These are phyloP conservation scores for Phaeotremella skinneri DNA, from an alignment of 768 basidiomycete genomes.

Conservation along the genomic window DNA sequence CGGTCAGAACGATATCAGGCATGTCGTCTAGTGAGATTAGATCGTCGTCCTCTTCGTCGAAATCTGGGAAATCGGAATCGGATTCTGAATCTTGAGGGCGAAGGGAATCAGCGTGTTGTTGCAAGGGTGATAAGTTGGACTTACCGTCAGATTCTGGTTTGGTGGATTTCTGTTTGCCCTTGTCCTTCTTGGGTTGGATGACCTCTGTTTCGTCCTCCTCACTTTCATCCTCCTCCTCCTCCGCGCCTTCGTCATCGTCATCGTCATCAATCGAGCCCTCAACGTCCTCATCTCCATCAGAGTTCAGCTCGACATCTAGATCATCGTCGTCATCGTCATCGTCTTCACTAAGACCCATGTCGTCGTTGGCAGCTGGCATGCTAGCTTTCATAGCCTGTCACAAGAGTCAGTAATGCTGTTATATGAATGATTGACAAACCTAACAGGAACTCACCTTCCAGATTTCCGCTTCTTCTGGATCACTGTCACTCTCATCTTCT, in stretches of 20 bases:
- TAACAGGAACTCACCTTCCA: slow-evolving; percentile 72
- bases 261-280: slow-evolving; percentile 42
- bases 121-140: slow-evolving; percentile 8
- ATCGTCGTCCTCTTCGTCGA: slow-evolving; percentile 49
- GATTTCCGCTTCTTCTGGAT: slow-evolving; percentile 64
- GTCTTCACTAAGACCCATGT: slow-evolving; percentile 43
- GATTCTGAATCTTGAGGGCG: slow-evolving; percentile 19
- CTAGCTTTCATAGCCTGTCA: slow-evolving; percentile 81
- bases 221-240: slow-evolving; percentile 19
- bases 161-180: slow-evolving; percentile 8
- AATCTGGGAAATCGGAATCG: slow-evolving; percentile 51
- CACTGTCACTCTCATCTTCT: slow-evolving; percentile 35
- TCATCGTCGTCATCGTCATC: slow-evolving; percentile 32
- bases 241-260: slow-evolving; percentile 22
- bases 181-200: slow-evolving; percentile 50
- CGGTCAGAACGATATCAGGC: slow-evolving; percentile 42
- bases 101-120: background rate
- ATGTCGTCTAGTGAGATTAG: slow-evolving; percentile 44
- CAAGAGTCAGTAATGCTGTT: slow-evolving; percentile 12
- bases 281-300: slow-evolving; percentile 14
- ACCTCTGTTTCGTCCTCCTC: slow-evolving; percentile 34
- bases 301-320: slow-evolving; percentile 5
- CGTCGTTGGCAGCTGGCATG: slow-evolving; percentile 63
- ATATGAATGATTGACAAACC: background rate
- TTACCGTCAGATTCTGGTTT: slow-evolving; percentile 9